Conservation (phyloP, 805 yeast species). For the Ogataea pini region DNA sequence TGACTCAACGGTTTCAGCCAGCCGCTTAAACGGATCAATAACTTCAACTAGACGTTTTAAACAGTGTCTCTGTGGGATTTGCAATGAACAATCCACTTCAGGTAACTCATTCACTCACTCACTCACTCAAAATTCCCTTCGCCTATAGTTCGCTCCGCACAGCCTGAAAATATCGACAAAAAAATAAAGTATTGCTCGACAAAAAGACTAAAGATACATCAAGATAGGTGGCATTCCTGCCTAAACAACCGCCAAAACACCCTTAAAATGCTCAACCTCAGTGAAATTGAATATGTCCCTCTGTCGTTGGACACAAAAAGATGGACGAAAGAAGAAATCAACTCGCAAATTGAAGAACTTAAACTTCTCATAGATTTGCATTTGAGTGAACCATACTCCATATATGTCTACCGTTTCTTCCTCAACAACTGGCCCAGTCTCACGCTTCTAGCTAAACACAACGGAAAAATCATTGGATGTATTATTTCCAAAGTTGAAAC, state of each 20-base stretch:
- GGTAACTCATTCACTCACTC: too few relatives aligned
- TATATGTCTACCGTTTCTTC: slow-evolving; percentile 89
- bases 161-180: neutral
- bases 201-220: neutral
- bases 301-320: slow-evolving; percentile 24
- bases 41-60: too few relatives aligned
- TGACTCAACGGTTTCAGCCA: too few relatives aligned
- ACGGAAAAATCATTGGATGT: slow-evolving; percentile 63
- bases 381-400: slow-evolving; percentile 90
- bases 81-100: too few relatives aligned
- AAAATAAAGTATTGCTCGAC: neutral
- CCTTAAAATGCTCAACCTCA: slow-evolving; percentile 11
- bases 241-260: neutral
- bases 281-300: slow-evolving; percentile 24
- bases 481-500: slow-evolving; percentile 79
- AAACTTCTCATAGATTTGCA: slow-evolving; percentile 65
- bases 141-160: neutral
- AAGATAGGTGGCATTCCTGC: too few relatives aligned
- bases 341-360: slow-evolving; percentile 49
- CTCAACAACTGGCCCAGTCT: slow-evolving; percentile 88
- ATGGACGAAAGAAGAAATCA: slow-evolving; percentile 21
- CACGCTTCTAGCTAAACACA: slow-evolving; percentile 61
- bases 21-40: too few relatives aligned
- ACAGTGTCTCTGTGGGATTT: too few relatives aligned
- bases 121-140: too few relatives aligned